These are phyloP conservation scores for Pyrus pyrifolia DNA, from an alignment of 306 rosid species.

Conservation along the genomic window DNA sequence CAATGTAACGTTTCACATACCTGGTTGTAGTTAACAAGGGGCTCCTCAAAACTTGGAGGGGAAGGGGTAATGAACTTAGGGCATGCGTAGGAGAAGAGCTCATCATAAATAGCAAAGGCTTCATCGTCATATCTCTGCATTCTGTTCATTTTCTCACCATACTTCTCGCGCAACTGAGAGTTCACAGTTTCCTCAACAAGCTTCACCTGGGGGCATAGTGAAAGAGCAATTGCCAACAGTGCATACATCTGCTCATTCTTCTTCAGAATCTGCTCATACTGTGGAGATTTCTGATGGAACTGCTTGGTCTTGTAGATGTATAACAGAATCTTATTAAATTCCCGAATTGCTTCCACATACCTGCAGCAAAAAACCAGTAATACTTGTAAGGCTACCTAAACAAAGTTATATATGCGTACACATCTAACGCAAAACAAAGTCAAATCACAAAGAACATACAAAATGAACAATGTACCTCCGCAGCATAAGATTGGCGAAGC, in stretches of 20 bases:
- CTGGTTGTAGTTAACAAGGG: conserved; percentile 90
- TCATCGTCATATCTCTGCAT: conserved; percentile 94
- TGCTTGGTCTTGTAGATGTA: conserved; percentile 74
- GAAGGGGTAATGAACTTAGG: conserved; percentile 98
- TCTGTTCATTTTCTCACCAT: conserved; percentile 92
- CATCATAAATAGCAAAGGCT: conserved; percentile 90
- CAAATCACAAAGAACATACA: background rate
- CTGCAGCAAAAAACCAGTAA: conserved; percentile 27
- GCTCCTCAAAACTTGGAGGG: conserved; percentile 95
- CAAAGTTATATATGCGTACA: background rate
- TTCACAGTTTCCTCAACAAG: conserved; percentile 90
- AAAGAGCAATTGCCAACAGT: conserved; percentile 82
- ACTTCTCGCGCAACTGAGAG: conserved; percentile 86
- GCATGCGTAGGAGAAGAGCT: conserved; percentile 96
- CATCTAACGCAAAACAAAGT: background rate
- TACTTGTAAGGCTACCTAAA: background rate
- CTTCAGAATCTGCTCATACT: conserved; percentile 90
- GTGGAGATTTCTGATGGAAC: conserved; percentile 87
- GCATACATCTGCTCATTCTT: conserved; percentile 99
- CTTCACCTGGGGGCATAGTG: conserved; percentile 84
- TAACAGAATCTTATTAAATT: conserved; percentile 80
- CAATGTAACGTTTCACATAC: conserved; percentile 19
- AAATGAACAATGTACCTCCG: conserved; percentile 48
- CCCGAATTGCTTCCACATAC: conserved; percentile 88
- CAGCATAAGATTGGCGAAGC: conserved; percentile 95